Conservation (phyloP, 345 rosid genomes). For the Eucalyptus sp. region DNA sequence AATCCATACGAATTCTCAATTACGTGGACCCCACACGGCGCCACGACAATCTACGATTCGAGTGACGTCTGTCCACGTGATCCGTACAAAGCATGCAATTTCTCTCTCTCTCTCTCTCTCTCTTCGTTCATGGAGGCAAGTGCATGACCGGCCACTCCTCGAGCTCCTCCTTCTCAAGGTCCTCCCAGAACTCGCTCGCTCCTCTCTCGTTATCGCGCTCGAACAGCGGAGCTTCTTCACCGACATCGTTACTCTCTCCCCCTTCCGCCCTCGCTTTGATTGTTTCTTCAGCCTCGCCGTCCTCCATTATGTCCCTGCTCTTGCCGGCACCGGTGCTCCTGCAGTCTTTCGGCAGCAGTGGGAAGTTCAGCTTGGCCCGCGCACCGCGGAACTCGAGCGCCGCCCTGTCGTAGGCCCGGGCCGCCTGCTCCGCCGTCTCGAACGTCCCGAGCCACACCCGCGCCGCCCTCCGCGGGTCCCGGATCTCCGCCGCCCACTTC, state of each 20-base stretch:
- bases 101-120: background rate
- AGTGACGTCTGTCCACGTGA: background rate
- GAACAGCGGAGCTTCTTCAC: background rate
- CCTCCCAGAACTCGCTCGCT: background rate
- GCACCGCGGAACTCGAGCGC: background rate
- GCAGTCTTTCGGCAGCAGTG: background rate
- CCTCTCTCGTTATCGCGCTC: background rate
- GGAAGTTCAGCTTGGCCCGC: background rate
- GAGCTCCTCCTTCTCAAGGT: background rate
- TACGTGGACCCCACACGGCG: background rate
- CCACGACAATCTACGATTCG: background rate
- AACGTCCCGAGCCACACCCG: constrained; percentile 1
- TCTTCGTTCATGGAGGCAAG: background rate
- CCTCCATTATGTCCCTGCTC: background rate
- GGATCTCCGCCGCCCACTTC: background rate
- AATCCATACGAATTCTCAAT: background rate
- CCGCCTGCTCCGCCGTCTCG: background rate
- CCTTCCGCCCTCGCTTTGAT: background rate
- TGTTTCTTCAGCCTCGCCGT: background rate
- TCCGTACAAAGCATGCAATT: background rate
- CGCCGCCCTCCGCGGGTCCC: background rate
- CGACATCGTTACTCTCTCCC: background rate
- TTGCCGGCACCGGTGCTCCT: too few species aligned
- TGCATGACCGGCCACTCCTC: background rate
- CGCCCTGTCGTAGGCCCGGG: background rate